Evolutionary conservation across 306 rosid species (phyloP).

Genomic region (Acacia crassicarpa): DNA sequence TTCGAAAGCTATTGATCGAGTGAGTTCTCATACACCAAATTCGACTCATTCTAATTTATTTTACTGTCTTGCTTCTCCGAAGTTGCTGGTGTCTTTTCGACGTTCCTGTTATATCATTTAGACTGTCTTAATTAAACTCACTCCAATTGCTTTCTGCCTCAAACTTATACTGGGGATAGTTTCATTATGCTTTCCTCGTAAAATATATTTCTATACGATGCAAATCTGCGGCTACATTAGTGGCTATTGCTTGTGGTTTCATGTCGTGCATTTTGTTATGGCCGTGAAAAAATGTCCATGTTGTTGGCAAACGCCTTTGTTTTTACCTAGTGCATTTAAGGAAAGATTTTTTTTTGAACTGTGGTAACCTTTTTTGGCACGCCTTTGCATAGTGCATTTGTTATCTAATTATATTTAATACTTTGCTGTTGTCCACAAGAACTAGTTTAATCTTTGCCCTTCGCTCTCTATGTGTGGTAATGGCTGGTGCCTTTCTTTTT

Average conservation of each 20-base stretch:
- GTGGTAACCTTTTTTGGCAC: background rate
- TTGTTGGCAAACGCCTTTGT: background rate
- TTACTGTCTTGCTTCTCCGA: background rate
- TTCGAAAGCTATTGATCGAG: conserved; percentile 82
- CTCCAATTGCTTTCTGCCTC: background rate
- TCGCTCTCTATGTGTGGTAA: background rate
- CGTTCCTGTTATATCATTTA: background rate
- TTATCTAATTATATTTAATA: background rate
- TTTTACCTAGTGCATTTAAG: background rate
- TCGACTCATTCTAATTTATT: background rate
- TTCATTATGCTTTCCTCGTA: background rate
- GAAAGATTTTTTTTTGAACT: background rate
- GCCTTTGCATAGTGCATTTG: background rate
- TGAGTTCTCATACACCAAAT: conserved; percentile 46
- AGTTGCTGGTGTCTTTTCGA: background rate
- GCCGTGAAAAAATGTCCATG: background rate
- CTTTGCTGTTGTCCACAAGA: background rate
- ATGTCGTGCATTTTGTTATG: background rate
- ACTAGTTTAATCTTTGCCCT: background rate
- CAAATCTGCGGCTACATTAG: conserved; percentile 6
- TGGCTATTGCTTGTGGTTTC: background rate
- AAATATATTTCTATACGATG: conserved; percentile 6
- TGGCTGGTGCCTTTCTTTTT: background rate
- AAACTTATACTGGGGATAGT: background rate
- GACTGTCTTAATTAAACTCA: background rate